A percentile compares a stretch with the other conserved stretches of the same genome.
phyloP scores from a whole-genome alignment of 495 filamentous ascomycete species.

The Choiromyces venosus region DNA sequence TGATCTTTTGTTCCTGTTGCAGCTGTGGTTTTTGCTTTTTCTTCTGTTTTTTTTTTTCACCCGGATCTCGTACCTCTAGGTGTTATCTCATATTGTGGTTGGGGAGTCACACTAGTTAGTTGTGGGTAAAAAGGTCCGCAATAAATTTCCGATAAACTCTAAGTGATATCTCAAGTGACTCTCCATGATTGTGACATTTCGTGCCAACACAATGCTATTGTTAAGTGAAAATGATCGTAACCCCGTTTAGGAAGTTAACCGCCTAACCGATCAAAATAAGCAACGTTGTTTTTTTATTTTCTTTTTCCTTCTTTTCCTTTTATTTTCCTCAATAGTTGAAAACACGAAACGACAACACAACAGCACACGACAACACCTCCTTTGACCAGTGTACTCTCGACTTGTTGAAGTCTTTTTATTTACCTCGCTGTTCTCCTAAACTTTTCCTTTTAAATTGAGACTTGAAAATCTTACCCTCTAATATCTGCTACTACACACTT shows the following conservation, averaged over 20 bases:
- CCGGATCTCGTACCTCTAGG: background rate
- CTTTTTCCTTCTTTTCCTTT: conserved; percentile 6
- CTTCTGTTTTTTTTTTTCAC: background rate
- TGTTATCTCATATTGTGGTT: background rate
- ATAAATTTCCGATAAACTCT: background rate
- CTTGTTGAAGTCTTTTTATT: conserved; percentile 5
- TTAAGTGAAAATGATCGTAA: background rate
- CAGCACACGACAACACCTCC: conserved; percentile 20
- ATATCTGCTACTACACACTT: background rate
- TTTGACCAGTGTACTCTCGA: conserved; percentile 4
- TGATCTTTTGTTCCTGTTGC: background rate
- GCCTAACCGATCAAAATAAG: conserved; percentile 29
- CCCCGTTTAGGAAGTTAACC: background rate
- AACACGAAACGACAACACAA: conserved; percentile 14
- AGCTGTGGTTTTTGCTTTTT: background rate
- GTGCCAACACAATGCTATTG: background rate
- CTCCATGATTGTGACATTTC: background rate
- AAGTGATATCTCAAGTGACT: background rate
- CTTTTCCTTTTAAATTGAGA: background rate
- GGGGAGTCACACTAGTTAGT: background rate
- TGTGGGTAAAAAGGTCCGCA: background rate
- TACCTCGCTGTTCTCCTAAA: background rate
- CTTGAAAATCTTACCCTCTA: background rate
- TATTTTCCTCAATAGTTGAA: conserved; percentile 2
- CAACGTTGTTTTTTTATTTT: conserved; percentile 25